Conservation (phyloP, 805 yeast genomes). For the Lipomyces anomalus region DNA sequence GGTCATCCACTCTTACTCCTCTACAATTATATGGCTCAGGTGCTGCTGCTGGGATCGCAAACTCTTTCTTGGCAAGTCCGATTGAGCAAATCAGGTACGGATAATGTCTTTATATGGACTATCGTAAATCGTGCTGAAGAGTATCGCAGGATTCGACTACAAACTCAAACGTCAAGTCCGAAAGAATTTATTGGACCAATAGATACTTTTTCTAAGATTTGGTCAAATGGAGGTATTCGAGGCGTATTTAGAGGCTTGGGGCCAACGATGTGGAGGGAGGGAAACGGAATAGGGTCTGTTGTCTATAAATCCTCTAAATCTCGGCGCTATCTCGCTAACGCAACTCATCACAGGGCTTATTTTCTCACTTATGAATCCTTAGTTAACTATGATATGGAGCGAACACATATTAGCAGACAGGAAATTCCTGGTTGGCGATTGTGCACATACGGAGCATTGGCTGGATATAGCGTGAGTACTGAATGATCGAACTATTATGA, state of each 20-base stretch:
- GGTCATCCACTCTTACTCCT: slow-evolving; percentile 41
- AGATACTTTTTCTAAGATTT: slow-evolving; percentile 59
- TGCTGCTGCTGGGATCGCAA: slow-evolving; percentile 86
- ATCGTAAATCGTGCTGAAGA: slow-evolving; percentile 92
- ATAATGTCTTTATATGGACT: not conserved
- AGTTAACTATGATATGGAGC: slow-evolving; percentile 54
- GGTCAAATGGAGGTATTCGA: slow-evolving; percentile 46
- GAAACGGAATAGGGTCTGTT: slow-evolving; percentile 68
- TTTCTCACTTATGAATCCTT: slow-evolving; percentile 88
- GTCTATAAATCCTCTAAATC: not conserved
- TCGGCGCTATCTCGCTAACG: not conserved
- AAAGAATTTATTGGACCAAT: slow-evolving; percentile 67
- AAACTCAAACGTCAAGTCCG: slow-evolving; percentile 63
- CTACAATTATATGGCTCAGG: slow-evolving; percentile 78
- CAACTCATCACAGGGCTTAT: slow-evolving; percentile 37
- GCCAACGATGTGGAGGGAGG: slow-evolving; percentile 81
- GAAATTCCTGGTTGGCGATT: slow-evolving; percentile 84
- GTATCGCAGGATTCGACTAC: slow-evolving; percentile 87
- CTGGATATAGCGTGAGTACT: slow-evolving; percentile 59
- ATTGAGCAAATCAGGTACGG: slow-evolving; percentile 21
- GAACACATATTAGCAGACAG: slow-evolving; percentile 45
- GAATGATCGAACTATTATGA: slow-evolving; percentile 1
- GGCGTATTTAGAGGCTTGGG: slow-evolving; percentile 75
- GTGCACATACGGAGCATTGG: slow-evolving; percentile 81
- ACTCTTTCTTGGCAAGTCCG: slow-evolving; percentile 52